Conservation (phyloP, 2,329 filamentous ascomycete species). For the Aspergillus sp. region DNA sequence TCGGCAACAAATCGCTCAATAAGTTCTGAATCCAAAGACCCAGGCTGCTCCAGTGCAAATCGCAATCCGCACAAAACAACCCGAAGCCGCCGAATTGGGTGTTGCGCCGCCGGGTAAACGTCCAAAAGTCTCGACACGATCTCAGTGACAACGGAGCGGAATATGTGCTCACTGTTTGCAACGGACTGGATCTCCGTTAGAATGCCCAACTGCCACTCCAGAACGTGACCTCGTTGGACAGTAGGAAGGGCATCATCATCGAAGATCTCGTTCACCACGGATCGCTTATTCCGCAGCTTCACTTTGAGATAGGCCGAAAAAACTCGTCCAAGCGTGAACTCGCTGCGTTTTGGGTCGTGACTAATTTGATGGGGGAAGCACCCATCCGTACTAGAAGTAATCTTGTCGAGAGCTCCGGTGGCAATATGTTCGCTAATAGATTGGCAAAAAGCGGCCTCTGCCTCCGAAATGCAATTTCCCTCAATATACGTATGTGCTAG, state of each 20-base stretch:
- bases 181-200: conserved; percentile 32
- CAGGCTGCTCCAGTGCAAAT: conserved; percentile 33
- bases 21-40: conserved; percentile 26
- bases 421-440: conserved; percentile 44
- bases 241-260: conserved; percentile 31
- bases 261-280: conserved; percentile 27
- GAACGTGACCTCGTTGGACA: conserved; percentile 28
- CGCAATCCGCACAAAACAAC: conserved; percentile 36
- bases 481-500: conserved; percentile 44
- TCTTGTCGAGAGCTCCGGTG: conserved; percentile 34
- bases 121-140: conserved; percentile 34
- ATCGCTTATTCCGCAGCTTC: conserved; percentile 31
- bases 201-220: conserved; percentile 41
- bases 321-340: conserved; percentile 39
- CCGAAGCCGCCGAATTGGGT: conserved; percentile 40
- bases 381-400: conserved; percentile 25
- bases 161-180: conserved; percentile 28
- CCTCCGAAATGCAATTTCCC: conserved; percentile 33
- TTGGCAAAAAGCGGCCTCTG: conserved; percentile 38
- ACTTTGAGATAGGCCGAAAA: conserved; percentile 37
- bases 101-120: conserved; percentile 29
- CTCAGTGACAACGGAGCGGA: conserved; percentile 26
- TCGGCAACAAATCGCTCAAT: conserved; percentile 28
- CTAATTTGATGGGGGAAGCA: conserved; percentile 28
- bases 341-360: conserved; percentile 35